Evolutionary conservation across 2,329 filamentous ascomycete genomes (phyloP).

Genomic region (Helotiales sp.): DNA sequence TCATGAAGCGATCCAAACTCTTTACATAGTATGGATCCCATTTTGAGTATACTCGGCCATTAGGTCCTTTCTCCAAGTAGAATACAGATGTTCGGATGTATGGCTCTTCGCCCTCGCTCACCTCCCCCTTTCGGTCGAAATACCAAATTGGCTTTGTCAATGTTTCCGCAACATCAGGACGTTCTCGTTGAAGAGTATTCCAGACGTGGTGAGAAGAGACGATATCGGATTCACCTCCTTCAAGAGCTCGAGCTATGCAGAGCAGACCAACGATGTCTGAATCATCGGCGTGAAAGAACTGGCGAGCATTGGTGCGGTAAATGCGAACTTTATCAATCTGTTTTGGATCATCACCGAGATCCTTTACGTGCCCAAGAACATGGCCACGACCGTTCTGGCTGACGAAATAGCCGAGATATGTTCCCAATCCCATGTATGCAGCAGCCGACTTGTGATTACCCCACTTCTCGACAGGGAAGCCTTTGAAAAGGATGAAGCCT

Average conservation of each 20-base stretch:
- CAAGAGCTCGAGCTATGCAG: slow-evolving; percentile 74
- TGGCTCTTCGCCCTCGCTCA: slow-evolving; percentile 69
- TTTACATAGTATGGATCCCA: slow-evolving; percentile 90
- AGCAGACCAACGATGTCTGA: slow-evolving; percentile 80
- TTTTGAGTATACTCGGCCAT: slow-evolving; percentile 74
- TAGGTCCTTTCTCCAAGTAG: slow-evolving; percentile 70
- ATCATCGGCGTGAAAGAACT: slow-evolving; percentile 87
- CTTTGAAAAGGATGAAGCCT: slow-evolving; percentile 88
- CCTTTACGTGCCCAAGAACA: slow-evolving; percentile 86
- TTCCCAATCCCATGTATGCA: slow-evolving; percentile 87
- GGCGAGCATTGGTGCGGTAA: slow-evolving; percentile 75
- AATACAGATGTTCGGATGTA: slow-evolving; percentile 73
- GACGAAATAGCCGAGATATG: slow-evolving; percentile 84
- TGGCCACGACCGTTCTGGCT: slow-evolving; percentile 84
- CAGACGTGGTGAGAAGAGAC: slow-evolving; percentile 78
- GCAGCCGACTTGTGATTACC: slow-evolving; percentile 76
- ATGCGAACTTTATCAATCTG: slow-evolving; percentile 85
- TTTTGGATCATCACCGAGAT: slow-evolving; percentile 40
- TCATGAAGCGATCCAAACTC: slow-evolving; percentile 72
- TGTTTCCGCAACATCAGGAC: slow-evolving; percentile 75
- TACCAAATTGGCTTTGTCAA: slow-evolving; percentile 83
- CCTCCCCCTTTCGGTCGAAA: slow-evolving; percentile 88
- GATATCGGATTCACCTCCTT: slow-evolving; percentile 83
- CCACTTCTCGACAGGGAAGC: slow-evolving; percentile 77
- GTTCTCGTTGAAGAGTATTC: slow-evolving; percentile 73